A percentile compares a stretch with the other conserved stretches of the same genome.
Evolutionary conservation across 2,329 filamentous ascomycete species (phyloP).

Genomic region (Trichophyton rubrum): DNA sequence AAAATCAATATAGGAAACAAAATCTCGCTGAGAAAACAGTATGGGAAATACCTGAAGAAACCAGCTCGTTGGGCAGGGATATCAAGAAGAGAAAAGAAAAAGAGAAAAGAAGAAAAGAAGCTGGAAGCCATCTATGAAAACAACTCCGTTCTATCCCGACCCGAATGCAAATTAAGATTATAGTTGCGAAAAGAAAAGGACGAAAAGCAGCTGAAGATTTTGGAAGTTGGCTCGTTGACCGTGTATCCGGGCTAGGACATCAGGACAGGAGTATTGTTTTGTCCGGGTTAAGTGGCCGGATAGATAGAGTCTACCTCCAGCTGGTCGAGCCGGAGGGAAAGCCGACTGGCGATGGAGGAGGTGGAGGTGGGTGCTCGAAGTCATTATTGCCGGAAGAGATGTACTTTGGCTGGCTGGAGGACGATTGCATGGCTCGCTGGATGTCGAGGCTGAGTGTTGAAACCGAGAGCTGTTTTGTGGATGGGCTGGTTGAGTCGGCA

Average conservation of each 20-base stretch:
- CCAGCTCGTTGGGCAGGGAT: neutral
- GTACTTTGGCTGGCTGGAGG: constrained; percentile 23
- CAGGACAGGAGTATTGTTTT: neutral
- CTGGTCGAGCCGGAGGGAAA: neutral
- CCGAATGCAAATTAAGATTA: neutral
- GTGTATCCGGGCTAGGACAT: neutral
- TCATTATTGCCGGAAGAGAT: constrained; percentile 19
- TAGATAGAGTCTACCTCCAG: neutral
- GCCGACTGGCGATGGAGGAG: constrained; percentile 23
- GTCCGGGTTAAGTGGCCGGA: neutral
- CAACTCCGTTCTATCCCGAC: neutral
- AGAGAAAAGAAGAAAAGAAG: neutral
- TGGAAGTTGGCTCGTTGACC: neutral
- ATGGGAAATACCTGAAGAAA: neutral
- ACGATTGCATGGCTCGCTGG: constrained; percentile 28
- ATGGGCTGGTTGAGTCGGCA: neutral
- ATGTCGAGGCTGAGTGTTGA: constrained; percentile 27
- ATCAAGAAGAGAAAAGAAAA: neutral
- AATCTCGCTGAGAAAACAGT: neutral
- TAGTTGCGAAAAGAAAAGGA: neutral
- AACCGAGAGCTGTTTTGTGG: neutral
- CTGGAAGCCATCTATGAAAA: neutral
- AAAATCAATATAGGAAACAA: neutral
- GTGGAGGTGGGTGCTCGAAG: constrained; percentile 21
- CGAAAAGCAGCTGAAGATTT: neutral